Evolutionary conservation across 768 basidiomycete species (phyloP).

Genomic region (Boletus patriciae): DNA sequence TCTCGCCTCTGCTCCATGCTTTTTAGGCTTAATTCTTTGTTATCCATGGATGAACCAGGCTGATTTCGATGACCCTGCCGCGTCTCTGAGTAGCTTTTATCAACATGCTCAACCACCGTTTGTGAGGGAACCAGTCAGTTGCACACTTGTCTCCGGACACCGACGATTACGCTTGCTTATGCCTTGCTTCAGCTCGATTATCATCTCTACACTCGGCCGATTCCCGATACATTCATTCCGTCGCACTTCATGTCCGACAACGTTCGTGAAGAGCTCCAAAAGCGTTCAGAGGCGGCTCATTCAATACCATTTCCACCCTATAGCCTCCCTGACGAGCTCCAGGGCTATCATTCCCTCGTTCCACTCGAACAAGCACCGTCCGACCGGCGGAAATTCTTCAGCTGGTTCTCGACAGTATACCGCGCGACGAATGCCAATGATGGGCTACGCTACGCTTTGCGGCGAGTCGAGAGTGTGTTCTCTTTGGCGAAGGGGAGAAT

Average conservation of each 20-base stretch:
- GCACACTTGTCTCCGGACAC: constrained; percentile 1
- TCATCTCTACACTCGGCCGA: constrained; percentile 81
- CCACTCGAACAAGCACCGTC: constrained; percentile 62
- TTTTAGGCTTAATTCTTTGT: not conserved
- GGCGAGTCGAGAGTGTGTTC: constrained; percentile 80
- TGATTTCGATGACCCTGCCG: constrained; percentile 32
- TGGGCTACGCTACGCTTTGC: constrained; percentile 72
- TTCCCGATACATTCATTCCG: constrained; percentile 54
- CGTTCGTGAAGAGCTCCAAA: constrained; percentile 58
- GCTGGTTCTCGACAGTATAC: constrained; percentile 83
- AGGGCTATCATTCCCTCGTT: constrained; percentile 86
- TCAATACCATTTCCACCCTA: constrained; percentile 43
- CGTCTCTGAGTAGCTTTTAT: constrained; percentile 39
- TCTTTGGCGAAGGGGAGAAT: not conserved
- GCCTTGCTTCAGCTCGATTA: constrained; percentile 69
- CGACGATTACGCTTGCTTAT: not conserved
- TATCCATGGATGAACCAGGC: constrained; percentile 17
- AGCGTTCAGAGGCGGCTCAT: constrained; percentile 45
- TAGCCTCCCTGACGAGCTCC: constrained; percentile 80
- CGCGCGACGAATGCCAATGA: constrained; percentile 76
- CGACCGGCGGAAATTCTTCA: constrained; percentile 73
- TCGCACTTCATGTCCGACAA: constrained; percentile 87
- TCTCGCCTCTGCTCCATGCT: not conserved
- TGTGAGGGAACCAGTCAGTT: constrained; percentile 66
- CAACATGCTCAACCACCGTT: constrained; percentile 45